Evolutionary conservation across 1,284 basidiomycete genomes (phyloP).

Genomic region (Trametes sp.): DNA sequence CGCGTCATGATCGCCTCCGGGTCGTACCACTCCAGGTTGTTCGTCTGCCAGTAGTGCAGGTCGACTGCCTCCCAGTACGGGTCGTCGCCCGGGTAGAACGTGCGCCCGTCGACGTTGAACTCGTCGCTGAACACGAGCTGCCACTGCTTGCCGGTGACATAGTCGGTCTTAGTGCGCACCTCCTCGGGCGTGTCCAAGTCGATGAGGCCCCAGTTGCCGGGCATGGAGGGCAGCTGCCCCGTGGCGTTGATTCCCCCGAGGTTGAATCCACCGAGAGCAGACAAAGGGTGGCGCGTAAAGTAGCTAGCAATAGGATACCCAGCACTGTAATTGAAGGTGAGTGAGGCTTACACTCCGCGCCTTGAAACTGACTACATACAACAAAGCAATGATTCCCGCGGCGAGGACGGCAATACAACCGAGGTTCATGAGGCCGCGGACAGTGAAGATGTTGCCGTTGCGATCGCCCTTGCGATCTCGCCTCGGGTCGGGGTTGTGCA

Average conservation of each 20-base stretch:
- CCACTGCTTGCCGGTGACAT: conserved; percentile 54
- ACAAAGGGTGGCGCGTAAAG: conserved; percentile 58
- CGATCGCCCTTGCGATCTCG: conserved; percentile 69
- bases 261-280: conserved; percentile 74
- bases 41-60: conserved; percentile 71
- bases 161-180: conserved; percentile 67
- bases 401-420: conserved; percentile 77
- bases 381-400: conserved; percentile 70
- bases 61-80: conserved; percentile 77
- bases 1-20: conserved; percentile 83
- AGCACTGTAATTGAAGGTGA: conserved; percentile 52
- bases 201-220: conserved; percentile 74
- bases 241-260: conserved; percentile 83
- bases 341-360: background rate
- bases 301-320: conserved; percentile 85
- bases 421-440: conserved; percentile 76
- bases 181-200: conserved; percentile 78
- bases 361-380: conserved; percentile 54
- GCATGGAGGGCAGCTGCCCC: conserved; percentile 74
- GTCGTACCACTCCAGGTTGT: conserved; percentile 78
- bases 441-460: conserved; percentile 72
- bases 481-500: conserved; percentile 80
- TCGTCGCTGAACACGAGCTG: conserved; percentile 90
- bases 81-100: conserved; percentile 77
- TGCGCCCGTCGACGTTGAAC: conserved; percentile 82